phyloP scores from a whole-genome alignment of 2,329 filamentous ascomycete species.

The Aspergillus sp. region DNA sequence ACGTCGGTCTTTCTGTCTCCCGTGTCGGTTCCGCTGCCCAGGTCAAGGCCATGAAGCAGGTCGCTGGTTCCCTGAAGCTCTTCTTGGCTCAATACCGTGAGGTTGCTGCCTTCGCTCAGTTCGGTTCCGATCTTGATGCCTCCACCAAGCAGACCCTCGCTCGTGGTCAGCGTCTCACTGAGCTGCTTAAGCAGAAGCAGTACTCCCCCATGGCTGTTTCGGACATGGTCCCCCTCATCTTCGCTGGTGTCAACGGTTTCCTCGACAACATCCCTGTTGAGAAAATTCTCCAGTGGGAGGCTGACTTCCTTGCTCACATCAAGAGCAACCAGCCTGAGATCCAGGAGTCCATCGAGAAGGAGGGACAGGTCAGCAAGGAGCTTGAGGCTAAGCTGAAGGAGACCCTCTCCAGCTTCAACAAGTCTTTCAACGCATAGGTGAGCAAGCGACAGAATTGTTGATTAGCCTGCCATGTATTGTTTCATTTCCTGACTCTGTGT shows the following conservation, averaged over 20 bases:
- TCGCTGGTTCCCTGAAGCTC: constrained; percentile 98
- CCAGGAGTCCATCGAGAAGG: constrained; percentile 85
- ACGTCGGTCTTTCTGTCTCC: constrained; percentile 99
- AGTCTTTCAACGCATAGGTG: constrained; percentile 70
- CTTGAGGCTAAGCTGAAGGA: constrained; percentile 67
- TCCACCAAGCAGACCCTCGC: constrained; percentile 97
- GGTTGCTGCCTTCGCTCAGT: constrained; percentile 98
- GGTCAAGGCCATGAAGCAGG: constrained; percentile 99
- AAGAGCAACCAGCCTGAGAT: constrained; percentile 86
- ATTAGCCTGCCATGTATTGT: constrained; percentile 36
- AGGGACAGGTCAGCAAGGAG: constrained; percentile 95
- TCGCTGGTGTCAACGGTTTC: constrained; percentile 96
- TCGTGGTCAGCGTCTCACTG: constrained; percentile 98
- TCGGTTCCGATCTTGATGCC: constrained; percentile 99
- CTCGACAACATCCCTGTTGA: constrained; percentile 83
- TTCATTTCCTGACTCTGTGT: constrained; percentile 42
- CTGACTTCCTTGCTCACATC: constrained; percentile 90
- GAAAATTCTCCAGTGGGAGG: constrained; percentile 93
- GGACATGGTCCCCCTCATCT: constrained; percentile 99
- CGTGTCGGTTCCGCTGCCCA: constrained; percentile 99
- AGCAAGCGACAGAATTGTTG: constrained; percentile 34
- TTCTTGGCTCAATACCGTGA: constrained; percentile 99
- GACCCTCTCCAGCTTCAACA: constrained; percentile 77
- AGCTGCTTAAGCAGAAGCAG: constrained; percentile 99
- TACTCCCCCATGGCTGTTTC: constrained; percentile 98